Base-by-base conservation (phyloP, 768 basidiomycete genomes). In the Mycena sanguinolenta region DNA sequence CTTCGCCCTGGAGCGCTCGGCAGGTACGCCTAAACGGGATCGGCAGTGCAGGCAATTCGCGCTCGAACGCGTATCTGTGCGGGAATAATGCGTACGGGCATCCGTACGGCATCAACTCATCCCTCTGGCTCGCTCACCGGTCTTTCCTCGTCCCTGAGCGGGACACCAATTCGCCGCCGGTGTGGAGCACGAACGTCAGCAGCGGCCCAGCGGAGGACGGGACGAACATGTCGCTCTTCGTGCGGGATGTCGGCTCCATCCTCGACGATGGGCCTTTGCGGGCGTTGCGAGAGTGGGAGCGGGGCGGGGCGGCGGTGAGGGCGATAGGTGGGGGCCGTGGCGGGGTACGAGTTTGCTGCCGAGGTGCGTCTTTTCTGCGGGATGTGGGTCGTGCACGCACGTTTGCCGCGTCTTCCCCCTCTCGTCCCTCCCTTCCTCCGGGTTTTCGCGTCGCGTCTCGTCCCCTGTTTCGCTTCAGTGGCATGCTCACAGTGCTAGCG, bases 181-280 rank as follows among this genome's bases (percentile, higher is more conserved):
- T 58, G 23, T 9, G 55, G n/a, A 58, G 55, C 55, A n/a, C 13
- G 36, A 71, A 81, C 6, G 27, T 84, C 67, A 82, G 81, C 36
- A 79, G 79, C 27, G 87, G n/a, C n/a, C n/a, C 19, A 44, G 63
- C 25, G 60, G 74, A 77, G 55, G 74, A 77, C 61, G 73, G 57
- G 86, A 95, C 79, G 36, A 95, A 95, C 77, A 92, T 94, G 88
- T 91, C 89, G 72, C 95, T 95, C 0, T 95, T 96, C 77, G 88
- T 93, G 23, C 84, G 94, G 27, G 93, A 96, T 78, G 92, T 95
- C 21, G 90, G 89, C 8, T 90, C 92, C 79, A 93, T 95, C 65
- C 79, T 91, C 58, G 92, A 94, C 75, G 93, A 95, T 64, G 89
- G 71, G 10, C 42, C 44, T 23, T 88, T 94, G 73, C 84, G 91